Evolutionary conservation across 345 rosid genomes (phyloP), one percentile per base, ranked within the genome.

Genomic region (Erysimum cheiranthoides): DNA sequence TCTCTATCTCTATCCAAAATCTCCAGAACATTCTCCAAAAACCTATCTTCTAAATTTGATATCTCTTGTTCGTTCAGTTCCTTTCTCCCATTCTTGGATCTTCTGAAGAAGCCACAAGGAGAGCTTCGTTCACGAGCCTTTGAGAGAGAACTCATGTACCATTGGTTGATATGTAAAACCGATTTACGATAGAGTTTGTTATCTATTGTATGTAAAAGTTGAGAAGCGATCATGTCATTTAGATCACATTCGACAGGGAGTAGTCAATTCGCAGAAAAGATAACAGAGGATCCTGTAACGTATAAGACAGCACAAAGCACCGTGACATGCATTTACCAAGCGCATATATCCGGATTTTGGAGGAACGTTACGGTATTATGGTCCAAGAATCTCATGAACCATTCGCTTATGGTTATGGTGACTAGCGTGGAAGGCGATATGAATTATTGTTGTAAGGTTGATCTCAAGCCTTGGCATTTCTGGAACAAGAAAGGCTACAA

Each of bases 401-500:
- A 90, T 78, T 81, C 89, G 8, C 74, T 93, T 40, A 77, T 70
- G 73, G 85, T 93, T 47, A 80, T 86, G 71, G 68, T 90, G 18
- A 84, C 85, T n/a, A 86, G 79, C 78, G 63, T 81, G 8, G 90
- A 87, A 60, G 89, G 86, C 1, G 87, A 88, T 35, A 73, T 75
- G 32, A 84, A 76, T 40, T 82, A 83, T 21, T 78, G 79, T 5
- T 86, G 87, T 76, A 90, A 87, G 84, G 78, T 93, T 66, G 96
- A 93, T 75, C 88, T 93, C 27, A 93, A 89, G 82, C 95, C 98
- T 0, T 93, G 98, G 98, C 85, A 84, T 35, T 93, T 90, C 21
- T 93, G 98, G 98, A 89, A 86, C 82, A 90, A 86, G 72, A 90
- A 85, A 79, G 96, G 98, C 10, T 81, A 73, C 63, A 93, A 93